These are phyloP conservation scores for Erythrobasidium hasegawianum DNA, from an alignment of 1,284 basidiomycete genomes.

Conservation along the genomic window DNA sequence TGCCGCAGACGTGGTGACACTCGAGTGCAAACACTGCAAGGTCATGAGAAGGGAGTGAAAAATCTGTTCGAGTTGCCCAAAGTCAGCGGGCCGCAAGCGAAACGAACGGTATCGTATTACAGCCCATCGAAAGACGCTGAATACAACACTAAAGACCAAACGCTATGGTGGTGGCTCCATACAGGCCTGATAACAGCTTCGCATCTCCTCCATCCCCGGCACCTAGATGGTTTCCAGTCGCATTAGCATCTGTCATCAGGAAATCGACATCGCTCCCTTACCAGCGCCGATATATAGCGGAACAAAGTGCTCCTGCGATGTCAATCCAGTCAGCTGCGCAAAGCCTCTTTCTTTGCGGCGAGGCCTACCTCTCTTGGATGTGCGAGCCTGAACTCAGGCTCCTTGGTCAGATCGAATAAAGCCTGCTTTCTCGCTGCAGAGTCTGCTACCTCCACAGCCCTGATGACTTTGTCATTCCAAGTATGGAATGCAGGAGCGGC, in stretches of 20 bases:
- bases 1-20: too few relatives aligned
- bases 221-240: conserved; percentile 45
- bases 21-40: too few relatives aligned
- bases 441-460: conserved; percentile 51
- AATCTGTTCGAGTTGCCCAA: too few relatives aligned
- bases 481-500: conserved; percentile 55
- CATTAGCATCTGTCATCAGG: background rate
- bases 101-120: too few relatives aligned
- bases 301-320: conserved; percentile 63
- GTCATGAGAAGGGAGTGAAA: too few relatives aligned
- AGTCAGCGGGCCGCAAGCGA: too few relatives aligned
- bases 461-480: conserved; percentile 61
- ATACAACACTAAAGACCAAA: conserved; percentile 37
- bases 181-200: conserved; percentile 37
- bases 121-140: too few relatives aligned
- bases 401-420: conserved; percentile 56
- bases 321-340: background rate
- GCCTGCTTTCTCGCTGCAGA: conserved; percentile 52
- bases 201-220: conserved; percentile 46
- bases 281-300: conserved; percentile 56
- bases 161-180: conserved; percentile 42
- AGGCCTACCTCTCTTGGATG: conserved; percentile 57
- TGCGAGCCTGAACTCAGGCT: conserved; percentile 60
- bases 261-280: conserved; percentile 5
- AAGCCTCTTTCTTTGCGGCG: too few relatives aligned